Base-by-base conservation (phyloP, 257 asterid genomes). In the Capsicum chinense region DNA sequence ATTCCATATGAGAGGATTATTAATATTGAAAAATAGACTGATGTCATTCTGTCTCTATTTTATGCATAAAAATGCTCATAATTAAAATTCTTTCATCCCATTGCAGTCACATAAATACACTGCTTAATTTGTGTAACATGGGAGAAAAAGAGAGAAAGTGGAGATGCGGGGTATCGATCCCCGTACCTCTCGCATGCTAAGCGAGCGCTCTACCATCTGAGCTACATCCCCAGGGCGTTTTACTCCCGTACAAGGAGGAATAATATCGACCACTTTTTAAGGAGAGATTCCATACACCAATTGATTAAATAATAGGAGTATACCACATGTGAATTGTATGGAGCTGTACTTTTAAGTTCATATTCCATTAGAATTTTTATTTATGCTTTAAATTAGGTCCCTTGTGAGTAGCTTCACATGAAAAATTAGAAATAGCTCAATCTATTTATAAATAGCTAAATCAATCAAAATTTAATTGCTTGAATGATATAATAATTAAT, bases 171-270 rank as follows among this genome's bases (percentile, higher is more conserved):
- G 89, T 86, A 85, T 87, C 89, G 90, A 88, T 85, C 88, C 89
- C 90, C 89, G 87, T 85, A 79, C 88, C 90, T 87, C 88, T 90
- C 90, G 87, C 91, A 88, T 85, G 89, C 88, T 76, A 86, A 87
- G 90, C 89, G 88, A 88, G 90, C 85, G 88, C 89, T 90, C 90
- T 90, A 90, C 93, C 93, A 89, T 90, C 90, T 89, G 92, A 89
- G 91, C 92, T 90, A 90, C 93, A 90, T 86, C 90, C 92, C 91
- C 92, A 26, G 33, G 2, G 33, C 2, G 2, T 26, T 26, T 26
- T 26, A 26, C 33, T 1, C 2, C 33, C 1, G 33, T 26, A 26
- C 33, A 26, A 26, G 33, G 33, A 26, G 2, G 2, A 26, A 26
- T 26, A 26, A 26, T 26, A 26, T 26, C 33, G 33, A 26, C 33